These are phyloP conservation scores for Talaromyces islandicus DNA, from an alignment of 2,329 filamentous ascomycete species.

Conservation along the genomic window DNA sequence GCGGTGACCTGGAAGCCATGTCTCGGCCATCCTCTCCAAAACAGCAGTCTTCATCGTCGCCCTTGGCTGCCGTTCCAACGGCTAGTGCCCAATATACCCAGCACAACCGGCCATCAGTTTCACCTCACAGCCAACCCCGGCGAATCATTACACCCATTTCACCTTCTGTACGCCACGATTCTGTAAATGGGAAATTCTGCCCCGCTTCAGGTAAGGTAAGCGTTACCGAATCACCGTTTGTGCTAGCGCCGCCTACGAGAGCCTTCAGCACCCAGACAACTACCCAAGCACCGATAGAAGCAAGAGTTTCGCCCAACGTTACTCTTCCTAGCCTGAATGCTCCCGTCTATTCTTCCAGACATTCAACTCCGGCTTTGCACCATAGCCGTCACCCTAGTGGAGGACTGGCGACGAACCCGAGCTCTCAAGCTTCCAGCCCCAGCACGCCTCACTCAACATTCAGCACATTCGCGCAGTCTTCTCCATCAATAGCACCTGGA, in stretches of 20 bases:
- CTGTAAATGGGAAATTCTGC: conserved; percentile 19
- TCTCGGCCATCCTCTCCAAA: conserved; percentile 18
- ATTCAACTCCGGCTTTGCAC: conserved; percentile 28
- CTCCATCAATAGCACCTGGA: conserved; percentile 21
- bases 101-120: conserved; percentile 23
- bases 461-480: conserved; percentile 24
- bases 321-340: conserved; percentile 10
- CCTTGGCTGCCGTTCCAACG: conserved; percentile 11
- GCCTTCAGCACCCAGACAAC: conserved; percentile 20
- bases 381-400: conserved; percentile 26
- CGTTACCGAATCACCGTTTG: conserved; percentile 30
- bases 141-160: conserved; percentile 30
- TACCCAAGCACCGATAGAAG: conserved; percentile 21
- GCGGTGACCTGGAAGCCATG: conserved; percentile 10
- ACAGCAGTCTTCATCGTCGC: conserved; percentile 24
- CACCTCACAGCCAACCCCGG: conserved; percentile 25
- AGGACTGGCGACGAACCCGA: conserved; percentile 24
- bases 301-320: conserved; percentile 12
- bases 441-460: conserved; percentile 28
- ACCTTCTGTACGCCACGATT: conserved; percentile 29
- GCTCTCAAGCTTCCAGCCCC: conserved; percentile 30
- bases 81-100: conserved; percentile 10
- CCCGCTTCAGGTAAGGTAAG: conserved; percentile 23
- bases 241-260: conserved; percentile 25
- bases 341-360: conserved; percentile 16